Evolutionary conservation across 495 filamentous ascomycete genomes (phyloP), one percentile per base, ranked within the genome.

Genomic region (Annulohypoxylon maeteangense): DNA sequence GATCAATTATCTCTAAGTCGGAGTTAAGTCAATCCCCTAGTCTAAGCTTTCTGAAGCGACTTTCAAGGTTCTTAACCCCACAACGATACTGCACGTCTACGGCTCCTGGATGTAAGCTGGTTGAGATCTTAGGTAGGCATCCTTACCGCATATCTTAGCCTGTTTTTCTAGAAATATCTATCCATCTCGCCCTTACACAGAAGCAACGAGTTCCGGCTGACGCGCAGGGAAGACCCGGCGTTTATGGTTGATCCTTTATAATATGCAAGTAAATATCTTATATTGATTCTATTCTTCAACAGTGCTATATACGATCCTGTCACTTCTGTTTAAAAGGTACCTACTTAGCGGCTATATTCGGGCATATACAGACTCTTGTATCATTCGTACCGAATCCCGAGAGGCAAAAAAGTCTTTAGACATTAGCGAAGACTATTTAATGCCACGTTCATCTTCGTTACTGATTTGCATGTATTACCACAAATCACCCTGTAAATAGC

Each of bases 381-480:
- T 20, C 14, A 10, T 23, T 8, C 12, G 48, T 44, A 32, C 47
- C 48, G 40, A 70, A 61, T 57, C 29, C 58, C 50, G 58, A 62
- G 40, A 48, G 25, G 31, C 18, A 54, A 27, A 27, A 11, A 20
- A 53, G 53, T 31, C 7, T 47, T 47, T 27, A 62, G 36, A 29
- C 40, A 16, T 38, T 23, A 55, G 4, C 5, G 16, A 48, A 69
- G 32, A 27, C 44, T 23, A 45, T 16, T 20, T 16, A 27, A 47
- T 64, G 34, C 40, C 38, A 51, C 63, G 27, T 32, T 66, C 31
- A 18, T 36, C 53, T 57, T 58, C 3, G 31, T 4, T 25, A 31
- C 32, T 36, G 60, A 59, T 66, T 31, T 71, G 11, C 53, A 29
- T 59, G 62, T 16, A 63, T 66, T 71, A 53, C 64, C 54, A 48